Evolutionary conservation across 371 early-diverging fungal species (phyloP).

Genomic region (Amoeboaphelidium protococcarum): DNA sequence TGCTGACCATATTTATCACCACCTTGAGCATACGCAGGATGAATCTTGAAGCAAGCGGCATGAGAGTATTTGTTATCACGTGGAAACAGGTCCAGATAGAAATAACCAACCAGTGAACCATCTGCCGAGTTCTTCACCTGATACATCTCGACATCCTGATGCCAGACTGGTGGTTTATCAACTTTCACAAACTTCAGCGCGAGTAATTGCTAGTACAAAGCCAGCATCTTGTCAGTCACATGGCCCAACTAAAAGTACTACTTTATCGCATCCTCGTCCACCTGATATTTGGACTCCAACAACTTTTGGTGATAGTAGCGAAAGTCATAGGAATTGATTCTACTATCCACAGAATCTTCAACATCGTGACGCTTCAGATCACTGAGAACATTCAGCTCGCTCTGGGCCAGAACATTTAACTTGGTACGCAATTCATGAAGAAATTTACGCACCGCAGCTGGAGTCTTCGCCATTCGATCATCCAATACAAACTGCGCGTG

Average conservation of each 20-base stretch:
- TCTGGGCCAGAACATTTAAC: constrained; percentile 24
- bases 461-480: constrained; percentile 56
- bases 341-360: constrained; percentile 19
- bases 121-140: constrained; percentile 32
- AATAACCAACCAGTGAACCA: constrained; percentile 32
- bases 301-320: constrained; percentile 36
- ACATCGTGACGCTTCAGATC: constrained; percentile 23
- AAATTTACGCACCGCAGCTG: constrained; percentile 33
- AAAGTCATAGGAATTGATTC: constrained; percentile 40
- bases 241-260: constrained; percentile 38
- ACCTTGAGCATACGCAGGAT: constrained; percentile 21
- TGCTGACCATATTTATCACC: constrained; percentile 23
- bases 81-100: constrained; percentile 49
- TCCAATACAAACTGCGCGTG: constrained; percentile 48
- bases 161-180: constrained; percentile 15
- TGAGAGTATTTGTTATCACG: constrained; percentile 50
- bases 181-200: constrained; percentile 31
- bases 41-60: constrained; percentile 32
- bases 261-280: constrained; percentile 47
- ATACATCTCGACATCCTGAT: constrained; percentile 31
- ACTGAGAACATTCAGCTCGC: constrained; percentile 26
- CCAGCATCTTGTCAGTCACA: constrained; percentile 35
- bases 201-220: constrained; percentile 35
- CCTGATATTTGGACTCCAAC: constrained; percentile 33
- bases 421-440: constrained; percentile 27